These are phyloP conservation scores for Caryopteris hybrid DNA, from an alignment of 305 asterid species.

Conservation along the genomic window DNA sequence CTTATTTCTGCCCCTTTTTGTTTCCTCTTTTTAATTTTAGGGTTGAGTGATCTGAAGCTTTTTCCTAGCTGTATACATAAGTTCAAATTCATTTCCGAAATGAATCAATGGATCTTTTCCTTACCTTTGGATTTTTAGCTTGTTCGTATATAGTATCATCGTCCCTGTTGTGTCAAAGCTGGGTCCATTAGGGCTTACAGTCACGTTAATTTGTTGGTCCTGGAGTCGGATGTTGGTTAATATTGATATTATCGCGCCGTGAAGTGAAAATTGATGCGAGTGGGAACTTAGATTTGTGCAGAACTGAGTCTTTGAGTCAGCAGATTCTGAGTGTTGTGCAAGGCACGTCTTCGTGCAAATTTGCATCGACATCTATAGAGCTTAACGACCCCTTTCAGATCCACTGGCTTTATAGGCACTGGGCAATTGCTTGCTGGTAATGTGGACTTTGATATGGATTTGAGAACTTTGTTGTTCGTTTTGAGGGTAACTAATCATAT, in stretches of 20 bases:
- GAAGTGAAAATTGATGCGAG: neutral
- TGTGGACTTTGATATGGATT: too few species aligned
- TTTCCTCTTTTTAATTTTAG: neutral
- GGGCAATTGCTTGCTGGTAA: too few species aligned
- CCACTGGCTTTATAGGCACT: too few species aligned
- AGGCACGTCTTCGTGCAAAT: neutral
- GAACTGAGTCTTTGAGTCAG: neutral
- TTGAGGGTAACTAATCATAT: too few species aligned
- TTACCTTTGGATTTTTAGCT: neutral
- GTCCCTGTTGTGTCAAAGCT: too few species aligned
- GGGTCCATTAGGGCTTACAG: neutral
- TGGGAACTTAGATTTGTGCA: neutral
- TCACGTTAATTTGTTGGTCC: neutral
- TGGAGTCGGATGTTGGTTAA: conserved; percentile 1
- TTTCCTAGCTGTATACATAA: neutral
- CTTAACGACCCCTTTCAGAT: too few species aligned
- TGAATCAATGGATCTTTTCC: neutral
- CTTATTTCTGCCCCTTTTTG: too few species aligned
- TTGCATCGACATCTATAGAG: too few species aligned
- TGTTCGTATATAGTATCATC: too few species aligned
- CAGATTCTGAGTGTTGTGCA: too few species aligned
- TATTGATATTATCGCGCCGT: conserved; percentile 1
- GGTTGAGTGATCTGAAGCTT: conserved; percentile 3
- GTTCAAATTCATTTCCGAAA: conserved; percentile 7
- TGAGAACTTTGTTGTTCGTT: too few species aligned